Evolutionary conservation across 441 rosid species (phyloP), one percentile per base, ranked within the genome.

Genomic region (Raphanus hybrid): DNA sequence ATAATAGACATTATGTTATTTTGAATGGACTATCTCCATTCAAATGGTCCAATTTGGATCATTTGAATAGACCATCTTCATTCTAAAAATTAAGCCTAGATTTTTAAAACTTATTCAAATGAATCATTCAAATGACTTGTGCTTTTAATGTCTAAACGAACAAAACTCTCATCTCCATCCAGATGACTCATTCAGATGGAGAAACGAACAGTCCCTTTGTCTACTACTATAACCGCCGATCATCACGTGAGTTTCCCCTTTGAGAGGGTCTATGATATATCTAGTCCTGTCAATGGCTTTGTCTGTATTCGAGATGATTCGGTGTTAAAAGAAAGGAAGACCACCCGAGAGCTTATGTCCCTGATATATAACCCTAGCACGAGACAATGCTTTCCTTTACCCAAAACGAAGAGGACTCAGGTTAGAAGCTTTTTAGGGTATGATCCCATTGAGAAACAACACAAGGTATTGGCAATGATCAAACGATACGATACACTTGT

Each of bases 401-500:
- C 69, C 6, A 64, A 10, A 20, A 18, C 18, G 69, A 39, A 64
- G 52, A 39, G 15, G 9, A 5, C 0, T 18, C 0, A 0, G 1
- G 2, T 9, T 0, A 10, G 2, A 8, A 65, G 16, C 10, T 39
- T 18, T 64, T 5, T 64, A 4, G 69, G 52, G 14, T 64, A 64
- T 64, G 69, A 65, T 65, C 55, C 34, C 3, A 12, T 65, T 41
- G 69, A 12, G 9, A 65, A 65, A 20, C 69, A 41, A 65, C 3
- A 10, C 16, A 65, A 65, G 16, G 69, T 65, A 5, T 41, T 65
- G 34, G 5, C 55, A 18, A 41, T 18, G 69, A 35, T 1, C 48
- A 7, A 20, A 5, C 3, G 3, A 6, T 0, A 34, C 0, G 27
- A 35, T 15, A 1, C 14, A 64, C 2, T 12, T 64, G 2, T 2